These are phyloP conservation scores for Penicillium steckii DNA, from an alignment of 495 filamentous ascomycete species.

Conservation along the genomic window DNA sequence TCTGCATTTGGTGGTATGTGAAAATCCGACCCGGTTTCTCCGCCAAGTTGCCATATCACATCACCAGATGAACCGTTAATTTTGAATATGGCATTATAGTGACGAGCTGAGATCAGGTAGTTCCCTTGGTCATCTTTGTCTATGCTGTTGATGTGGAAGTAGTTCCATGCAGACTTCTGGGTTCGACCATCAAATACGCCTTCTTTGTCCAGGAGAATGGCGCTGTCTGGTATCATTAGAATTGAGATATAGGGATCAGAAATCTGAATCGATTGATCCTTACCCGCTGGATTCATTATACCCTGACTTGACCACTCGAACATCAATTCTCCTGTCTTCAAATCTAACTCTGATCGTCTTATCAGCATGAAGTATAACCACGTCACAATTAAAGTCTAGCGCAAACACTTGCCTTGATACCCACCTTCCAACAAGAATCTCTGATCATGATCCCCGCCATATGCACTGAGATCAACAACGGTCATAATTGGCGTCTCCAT, in stretches of 20 bases:
- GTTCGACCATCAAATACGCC: conserved; percentile 31
- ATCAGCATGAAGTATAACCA: no score
- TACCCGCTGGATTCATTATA: conserved; percentile 33
- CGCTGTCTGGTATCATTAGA: conserved; percentile 38
- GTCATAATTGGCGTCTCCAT: conserved; percentile 30
- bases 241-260: neutral
- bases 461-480: conserved; percentile 22
- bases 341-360: conserved; percentile 26
- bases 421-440: conserved; percentile 34
- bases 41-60: conserved; percentile 51
- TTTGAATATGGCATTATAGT: conserved; percentile 36
- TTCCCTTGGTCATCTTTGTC: conserved; percentile 49
- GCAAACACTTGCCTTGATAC: conserved; percentile 24
- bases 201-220: conserved; percentile 40
- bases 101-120: conserved; percentile 52
- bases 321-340: conserved; percentile 29
- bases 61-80: conserved; percentile 49
- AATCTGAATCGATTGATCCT: no score
- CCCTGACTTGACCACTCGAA: conserved; percentile 38
- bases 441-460: conserved; percentile 25
- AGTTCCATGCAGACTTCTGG: conserved; percentile 36
- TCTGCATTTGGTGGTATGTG: conserved; percentile 17
- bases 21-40: conserved; percentile 23
- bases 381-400: neutral
- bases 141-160: conserved; percentile 55